phyloP scores from a whole-genome alignment of 2,329 filamentous ascomycete genomes.

The Leptosphaerulina australis region DNA sequence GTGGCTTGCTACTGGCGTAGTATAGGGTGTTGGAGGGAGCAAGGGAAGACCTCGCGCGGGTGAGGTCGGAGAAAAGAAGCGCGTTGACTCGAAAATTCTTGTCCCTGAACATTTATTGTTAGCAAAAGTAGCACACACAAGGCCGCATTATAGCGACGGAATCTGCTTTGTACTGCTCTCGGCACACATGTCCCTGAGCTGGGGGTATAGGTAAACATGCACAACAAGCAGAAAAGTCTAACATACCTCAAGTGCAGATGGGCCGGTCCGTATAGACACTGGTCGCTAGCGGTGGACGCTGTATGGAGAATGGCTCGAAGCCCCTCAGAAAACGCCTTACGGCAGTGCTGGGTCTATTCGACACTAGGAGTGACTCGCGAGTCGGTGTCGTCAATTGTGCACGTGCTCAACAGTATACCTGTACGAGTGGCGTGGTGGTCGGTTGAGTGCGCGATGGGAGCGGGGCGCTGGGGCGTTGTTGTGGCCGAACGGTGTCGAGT shows the following conservation, averaged over 20 bases:
- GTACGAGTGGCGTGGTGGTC: slow-evolving; percentile 37
- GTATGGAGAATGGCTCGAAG: slow-evolving; percentile 48
- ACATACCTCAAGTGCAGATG: slow-evolving; percentile 42
- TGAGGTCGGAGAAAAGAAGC: slow-evolving; percentile 29
- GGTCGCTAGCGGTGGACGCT: slow-evolving; percentile 33
- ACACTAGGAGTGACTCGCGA: slow-evolving; percentile 35
- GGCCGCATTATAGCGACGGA: slow-evolving; percentile 22
- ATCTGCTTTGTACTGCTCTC: slow-evolving; percentile 16
- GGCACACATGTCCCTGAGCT: slow-evolving; percentile 1
- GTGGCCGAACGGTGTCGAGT: slow-evolving; percentile 44
- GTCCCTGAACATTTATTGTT: slow-evolving; percentile 30
- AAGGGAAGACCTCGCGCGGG: slow-evolving; percentile 47
- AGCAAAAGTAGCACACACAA: slow-evolving; percentile 25
- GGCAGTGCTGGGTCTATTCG: slow-evolving; percentile 44
- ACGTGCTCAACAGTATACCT: slow-evolving; percentile 34
- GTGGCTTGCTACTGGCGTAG: slow-evolving; percentile 46
- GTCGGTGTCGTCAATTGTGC: slow-evolving; percentile 38
- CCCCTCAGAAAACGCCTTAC: slow-evolving; percentile 48
- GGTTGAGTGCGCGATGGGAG: slow-evolving; percentile 38
- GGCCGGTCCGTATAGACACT: slow-evolving; percentile 27
- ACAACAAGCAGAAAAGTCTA: slow-evolving; percentile 2
- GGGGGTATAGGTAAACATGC: neutral
- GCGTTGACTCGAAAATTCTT: slow-evolving; percentile 31
- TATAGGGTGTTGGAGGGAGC: slow-evolving; percentile 33
- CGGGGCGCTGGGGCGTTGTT: slow-evolving; percentile 44